phyloP scores from a whole-genome alignment of 2,329 filamentous ascomycete genomes.

The Cladosporium colombiae region DNA sequence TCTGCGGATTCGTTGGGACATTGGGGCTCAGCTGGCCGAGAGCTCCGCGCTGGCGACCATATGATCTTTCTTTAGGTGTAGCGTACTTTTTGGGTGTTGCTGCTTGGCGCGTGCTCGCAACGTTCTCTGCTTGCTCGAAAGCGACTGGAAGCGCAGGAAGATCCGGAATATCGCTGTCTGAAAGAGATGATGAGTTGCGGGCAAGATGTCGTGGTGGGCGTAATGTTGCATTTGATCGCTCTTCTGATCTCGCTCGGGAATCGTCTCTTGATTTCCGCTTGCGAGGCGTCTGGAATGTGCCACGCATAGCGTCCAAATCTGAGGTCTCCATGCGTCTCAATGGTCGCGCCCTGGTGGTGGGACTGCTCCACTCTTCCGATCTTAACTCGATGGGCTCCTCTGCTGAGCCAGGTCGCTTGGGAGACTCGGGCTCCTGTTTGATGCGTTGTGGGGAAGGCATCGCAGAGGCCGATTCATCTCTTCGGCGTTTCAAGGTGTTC shows the following conservation, averaged over 20 bases:
- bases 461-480: constrained; percentile 26
- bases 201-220: neutral
- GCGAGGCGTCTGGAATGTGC: constrained; percentile 14
- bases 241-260: constrained; percentile 12
- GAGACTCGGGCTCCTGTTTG: constrained; percentile 33
- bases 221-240: neutral
- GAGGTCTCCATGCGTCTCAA: constrained; percentile 42
- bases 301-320: constrained; percentile 44
- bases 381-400: constrained; percentile 38
- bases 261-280: neutral
- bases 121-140: neutral
- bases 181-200: constrained; percentile 13
- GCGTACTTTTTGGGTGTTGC: neutral
- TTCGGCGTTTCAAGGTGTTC: constrained; percentile 47
- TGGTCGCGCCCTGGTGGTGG: constrained; percentile 27
- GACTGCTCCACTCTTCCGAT: constrained; percentile 43
- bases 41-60: constrained; percentile 18
- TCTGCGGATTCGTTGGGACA: constrained; percentile 23
- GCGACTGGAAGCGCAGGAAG: neutral
- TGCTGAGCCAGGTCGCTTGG: constrained; percentile 20
- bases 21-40: constrained; percentile 28
- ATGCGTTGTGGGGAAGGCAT: constrained; percentile 26
- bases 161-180: constrained; percentile 17
- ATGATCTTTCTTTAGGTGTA: neutral
- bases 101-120: neutral